phyloP scores from a whole-genome alignment of 2,329 filamentous ascomycete species.

The Exophiala alcalophila region DNA sequence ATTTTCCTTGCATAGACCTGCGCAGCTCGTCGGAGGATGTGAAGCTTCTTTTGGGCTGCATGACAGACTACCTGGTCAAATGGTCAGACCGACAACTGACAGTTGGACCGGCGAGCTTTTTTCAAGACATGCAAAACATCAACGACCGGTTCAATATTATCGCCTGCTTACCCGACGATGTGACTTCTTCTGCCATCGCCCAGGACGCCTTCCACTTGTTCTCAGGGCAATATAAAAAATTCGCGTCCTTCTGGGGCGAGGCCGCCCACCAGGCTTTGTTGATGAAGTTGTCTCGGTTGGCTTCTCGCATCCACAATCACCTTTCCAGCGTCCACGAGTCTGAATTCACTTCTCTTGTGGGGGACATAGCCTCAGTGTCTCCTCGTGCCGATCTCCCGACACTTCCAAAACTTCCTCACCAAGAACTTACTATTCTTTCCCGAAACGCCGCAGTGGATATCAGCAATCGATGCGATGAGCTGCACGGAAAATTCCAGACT shows the following conservation, averaged over 20 bases:
- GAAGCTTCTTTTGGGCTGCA: neutral
- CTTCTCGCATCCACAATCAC: neutral
- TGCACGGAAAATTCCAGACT: slow-evolving; percentile 14
- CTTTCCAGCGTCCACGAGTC: slow-evolving; percentile 5
- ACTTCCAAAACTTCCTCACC: neutral
- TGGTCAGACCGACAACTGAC: slow-evolving; percentile 2
- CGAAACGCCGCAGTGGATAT: slow-evolving; percentile 1
- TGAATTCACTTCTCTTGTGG: slow-evolving; percentile 7
- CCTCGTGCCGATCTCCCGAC: neutral
- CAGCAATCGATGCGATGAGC: slow-evolving; percentile 1
- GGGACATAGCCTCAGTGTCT: slow-evolving; percentile 7
- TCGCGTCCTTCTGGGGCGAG: slow-evolving; percentile 3
- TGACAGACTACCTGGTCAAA: slow-evolving; percentile 12
- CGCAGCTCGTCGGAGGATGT: slow-evolving; percentile 6
- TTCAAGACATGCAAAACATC: slow-evolving; percentile 17
- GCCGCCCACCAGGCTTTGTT: slow-evolving; percentile 4
- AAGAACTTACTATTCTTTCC: neutral
- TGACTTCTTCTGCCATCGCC: slow-evolving; percentile 2
- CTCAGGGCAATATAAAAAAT: slow-evolving; percentile 2
- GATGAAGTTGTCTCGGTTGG: slow-evolving; percentile 5
- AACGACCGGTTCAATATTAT: slow-evolving; percentile 5
- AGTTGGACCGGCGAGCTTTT: slow-evolving; percentile 9
- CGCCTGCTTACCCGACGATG: slow-evolving; percentile 1
- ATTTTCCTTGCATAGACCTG: slow-evolving; percentile 4
- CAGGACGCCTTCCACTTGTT: neutral